Evolutionary conservation across 2,329 filamentous ascomycete species (phyloP), one percentile per base, ranked within the genome.

Genomic region (Sporothrix luriei): DNA sequence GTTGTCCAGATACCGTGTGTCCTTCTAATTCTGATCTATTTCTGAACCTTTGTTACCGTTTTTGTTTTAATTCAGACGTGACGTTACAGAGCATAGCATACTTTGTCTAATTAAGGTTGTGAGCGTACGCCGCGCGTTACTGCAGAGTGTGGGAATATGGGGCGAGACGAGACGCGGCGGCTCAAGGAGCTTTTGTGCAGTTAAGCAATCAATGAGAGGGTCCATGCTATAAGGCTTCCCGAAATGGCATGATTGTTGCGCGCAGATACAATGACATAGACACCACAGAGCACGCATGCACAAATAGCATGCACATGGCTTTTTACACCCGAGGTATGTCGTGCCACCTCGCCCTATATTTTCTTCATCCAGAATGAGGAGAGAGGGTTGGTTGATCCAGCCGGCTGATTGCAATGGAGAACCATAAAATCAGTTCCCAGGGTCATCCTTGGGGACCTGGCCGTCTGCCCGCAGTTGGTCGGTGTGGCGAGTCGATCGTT

Each of bases 11-110:
- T 49, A 21, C 5, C 48, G 10, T 48, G 13, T 10, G 16, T 49
- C 19, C 2, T 48, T 48, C 16, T 19, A 19, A 5, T 48, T 13
- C 13, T 16, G 11, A 13, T 19, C 43, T 49, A 49, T 19, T 16
- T 10, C 48, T 49, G 16, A 19, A 3, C 16, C 48, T n/a, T 49
- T 49, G 1, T 49, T 16, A 6, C 43, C 48, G 0, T n/a, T 55
- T 69, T 66, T 66, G 51, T 59, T 59, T n/a, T 49, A 66, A 40
- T 49, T 24, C 59, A 65, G 40, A 69, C 57, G 61, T 59, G 68
- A 66, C 61, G 61, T 66, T 69, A 69, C 68, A 69, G 59, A 57
- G 51, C 59, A 66, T 69, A 46, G 21, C 19, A 21, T 21, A 14
- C 4, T 16, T 38, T n/a, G 52, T 24, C 11, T 29, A 29, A 24